Evolutionary conservation across 345 rosid species (phyloP), one percentile per base, ranked within the genome.

Genomic region (Erodium maritimum): DNA sequence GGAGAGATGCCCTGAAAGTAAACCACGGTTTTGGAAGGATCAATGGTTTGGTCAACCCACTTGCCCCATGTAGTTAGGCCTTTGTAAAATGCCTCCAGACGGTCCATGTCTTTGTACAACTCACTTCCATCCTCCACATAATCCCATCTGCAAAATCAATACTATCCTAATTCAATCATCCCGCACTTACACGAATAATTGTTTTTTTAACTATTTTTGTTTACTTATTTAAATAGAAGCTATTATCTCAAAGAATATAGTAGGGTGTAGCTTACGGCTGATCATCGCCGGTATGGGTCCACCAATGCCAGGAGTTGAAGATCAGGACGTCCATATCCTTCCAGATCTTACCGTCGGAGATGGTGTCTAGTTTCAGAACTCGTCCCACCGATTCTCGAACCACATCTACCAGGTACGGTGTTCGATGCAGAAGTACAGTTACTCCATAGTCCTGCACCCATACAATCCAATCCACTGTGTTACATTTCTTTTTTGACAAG

Each of bases 241-340:
- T n/a, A n/a, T n/a, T n/a, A n/a, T n/a, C n/a, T n/a, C n/a, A n/a
- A n/a, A n/a, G n/a, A n/a, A 21, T 19, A 9, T 20, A 23, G 17
- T 19, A n/a, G 56, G 48, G 54, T 16, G 9, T 6, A 42, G 52
- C 77, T 0, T 62, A 88, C 97, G 74, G 74, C 65, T 82, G 90
- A 23, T 89, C 73, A 2, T 62, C 73, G 59, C 95, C 96, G 4
- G 73, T 73, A 75, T 88, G 97, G 42, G 81, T 75, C 97, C 97
- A 91, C 97, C 97, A 91, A 59, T 91, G 97, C 97, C 95, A 91
- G 9, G 91, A 80, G 68, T 91, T 91, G 74, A 91, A 91, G 72
- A 91, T 57, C 60, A 88, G 82, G 58, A 88, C 10, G 69, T 91
- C 97, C 91, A 84, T 88, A 57, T 83, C 85, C 69, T 53, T 79